These are phyloP conservation scores for Cryptococcus sp. DNA, from an alignment of 1,284 basidiomycete genomes.

Conservation along the genomic window DNA sequence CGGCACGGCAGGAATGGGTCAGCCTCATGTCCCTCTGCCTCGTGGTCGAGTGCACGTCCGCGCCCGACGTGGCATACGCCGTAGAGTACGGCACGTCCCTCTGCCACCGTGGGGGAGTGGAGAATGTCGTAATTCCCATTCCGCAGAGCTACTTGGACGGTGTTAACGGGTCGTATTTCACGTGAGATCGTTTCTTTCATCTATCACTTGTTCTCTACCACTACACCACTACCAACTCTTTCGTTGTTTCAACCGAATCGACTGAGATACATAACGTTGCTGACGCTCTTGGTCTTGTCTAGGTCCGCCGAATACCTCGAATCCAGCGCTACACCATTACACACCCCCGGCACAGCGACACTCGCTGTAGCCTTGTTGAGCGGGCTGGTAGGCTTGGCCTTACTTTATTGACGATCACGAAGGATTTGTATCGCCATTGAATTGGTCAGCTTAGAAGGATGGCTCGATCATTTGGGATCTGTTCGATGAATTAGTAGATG, in stretches of 20 bases:
- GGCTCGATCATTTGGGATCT: too few relatives aligned
- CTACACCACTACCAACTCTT: background rate
- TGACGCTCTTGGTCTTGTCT: background rate
- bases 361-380: too few relatives aligned
- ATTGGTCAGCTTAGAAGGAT: too few relatives aligned
- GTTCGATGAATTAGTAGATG: too few relatives aligned
- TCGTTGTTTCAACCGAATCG: too few relatives aligned
- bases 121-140: constrained; percentile 24
- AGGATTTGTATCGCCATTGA: too few relatives aligned
- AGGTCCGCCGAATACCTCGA: background rate
- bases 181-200: constrained; percentile 26
- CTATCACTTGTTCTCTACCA: background rate
- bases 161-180: constrained; percentile 33
- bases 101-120: constrained; percentile 38
- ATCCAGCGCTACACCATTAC: background rate
- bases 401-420: too few relatives aligned
- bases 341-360: too few relatives aligned
- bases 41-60: constrained; percentile 29
- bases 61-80: constrained; percentile 46
- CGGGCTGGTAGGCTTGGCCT: too few relatives aligned
- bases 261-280: too few relatives aligned
- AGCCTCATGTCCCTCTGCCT: constrained; percentile 32
- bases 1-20: constrained; percentile 22
- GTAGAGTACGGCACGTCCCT: constrained; percentile 35
- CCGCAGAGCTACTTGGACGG: constrained; percentile 25